Conservation (phyloP, 2,329 filamentous ascomycete genomes). For the Neofusicoccum sp. region DNA sequence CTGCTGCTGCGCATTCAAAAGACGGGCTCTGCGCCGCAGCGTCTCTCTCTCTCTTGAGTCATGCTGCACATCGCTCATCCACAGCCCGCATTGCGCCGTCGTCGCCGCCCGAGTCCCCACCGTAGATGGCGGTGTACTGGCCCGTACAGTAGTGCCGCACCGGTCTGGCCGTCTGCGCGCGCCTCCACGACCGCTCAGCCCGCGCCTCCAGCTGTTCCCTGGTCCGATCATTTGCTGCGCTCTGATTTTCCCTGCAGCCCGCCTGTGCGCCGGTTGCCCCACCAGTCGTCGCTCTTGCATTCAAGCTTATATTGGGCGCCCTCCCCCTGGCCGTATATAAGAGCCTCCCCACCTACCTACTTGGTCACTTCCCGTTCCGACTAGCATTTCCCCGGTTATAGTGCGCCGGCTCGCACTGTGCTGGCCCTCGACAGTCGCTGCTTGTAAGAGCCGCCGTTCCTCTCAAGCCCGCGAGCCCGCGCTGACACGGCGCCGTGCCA, state of each 20-base stretch:
- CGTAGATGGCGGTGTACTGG: constrained; percentile 18
- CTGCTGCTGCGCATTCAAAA: constrained; percentile 10
- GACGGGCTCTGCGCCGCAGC: too few relatives aligned
- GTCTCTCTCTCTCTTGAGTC: not conserved
- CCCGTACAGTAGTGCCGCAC: constrained; percentile 4
- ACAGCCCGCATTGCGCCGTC: constrained; percentile 15
- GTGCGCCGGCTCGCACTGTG: constrained; percentile 21
- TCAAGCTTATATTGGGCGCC: constrained; percentile 13
- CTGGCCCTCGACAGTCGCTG: not conserved
- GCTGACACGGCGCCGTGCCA: not conserved
- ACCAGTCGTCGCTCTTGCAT: not conserved
- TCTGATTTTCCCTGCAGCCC: constrained; percentile 15
- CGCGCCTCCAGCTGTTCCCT: not conserved
- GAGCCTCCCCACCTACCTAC: not conserved
- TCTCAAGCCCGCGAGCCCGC: not conserved
- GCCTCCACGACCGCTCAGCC: not conserved
- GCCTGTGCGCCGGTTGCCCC: constrained; percentile 3
- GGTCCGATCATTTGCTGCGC: constrained; percentile 12
- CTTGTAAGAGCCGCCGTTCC: not conserved
- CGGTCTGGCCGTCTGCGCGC: not conserved
- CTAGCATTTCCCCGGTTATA: not conserved
- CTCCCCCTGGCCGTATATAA: constrained; percentile 9
- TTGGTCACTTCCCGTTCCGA: constrained; percentile 4
- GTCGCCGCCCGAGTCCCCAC: constrained; percentile 15
- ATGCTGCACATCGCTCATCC: not conserved